A percentile compares a stretch with the other conserved stretches of the same genome.
Evolutionary conservation across 169 alveolate species (phyloP).

Genomic region (Plasmodium ovale): DNA sequence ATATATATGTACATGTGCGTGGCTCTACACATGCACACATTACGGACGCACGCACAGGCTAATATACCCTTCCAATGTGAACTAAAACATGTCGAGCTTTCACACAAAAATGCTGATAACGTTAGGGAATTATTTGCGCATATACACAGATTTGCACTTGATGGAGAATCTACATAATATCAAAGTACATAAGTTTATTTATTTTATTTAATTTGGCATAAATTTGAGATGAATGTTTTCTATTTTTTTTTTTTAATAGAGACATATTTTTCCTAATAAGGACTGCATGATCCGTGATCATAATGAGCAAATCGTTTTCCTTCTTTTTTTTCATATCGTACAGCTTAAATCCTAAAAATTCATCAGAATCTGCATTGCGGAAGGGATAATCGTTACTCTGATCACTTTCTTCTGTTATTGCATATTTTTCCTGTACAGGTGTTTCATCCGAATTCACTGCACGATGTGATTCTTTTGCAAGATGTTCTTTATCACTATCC

Average conservation of each 20-base stretch:
- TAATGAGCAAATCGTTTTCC: conserved; percentile 60
- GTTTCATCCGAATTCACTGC: neutral
- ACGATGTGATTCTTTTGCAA: neutral
- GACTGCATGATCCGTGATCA: conserved; percentile 75
- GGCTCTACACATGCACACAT: neutral
- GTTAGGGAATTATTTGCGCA: neutral
- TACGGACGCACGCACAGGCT: too few species aligned
- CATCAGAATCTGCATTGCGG: conserved; percentile 14
- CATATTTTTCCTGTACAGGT: neutral
- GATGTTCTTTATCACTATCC: neutral
- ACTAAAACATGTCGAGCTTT: neutral
- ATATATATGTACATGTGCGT: neutral
- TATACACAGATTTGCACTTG: neutral
- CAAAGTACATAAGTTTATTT: conserved; percentile 61
- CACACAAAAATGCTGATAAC: neutral
- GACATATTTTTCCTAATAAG: conserved; percentile 73
- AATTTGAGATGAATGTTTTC: conserved; percentile 72
- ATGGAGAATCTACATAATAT: conserved; percentile 15
- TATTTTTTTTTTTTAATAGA: conserved; percentile 51
- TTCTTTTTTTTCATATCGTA: conserved; percentile 47
- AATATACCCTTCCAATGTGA: too few species aligned
- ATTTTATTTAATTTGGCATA: conserved; percentile 67
- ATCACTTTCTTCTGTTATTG: neutral
- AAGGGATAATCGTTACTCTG: neutral
- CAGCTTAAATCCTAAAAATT: conserved; percentile 61